Conservation (phyloP, 2,329 filamentous ascomycete genomes). For the Scorias spongiosa region DNA sequence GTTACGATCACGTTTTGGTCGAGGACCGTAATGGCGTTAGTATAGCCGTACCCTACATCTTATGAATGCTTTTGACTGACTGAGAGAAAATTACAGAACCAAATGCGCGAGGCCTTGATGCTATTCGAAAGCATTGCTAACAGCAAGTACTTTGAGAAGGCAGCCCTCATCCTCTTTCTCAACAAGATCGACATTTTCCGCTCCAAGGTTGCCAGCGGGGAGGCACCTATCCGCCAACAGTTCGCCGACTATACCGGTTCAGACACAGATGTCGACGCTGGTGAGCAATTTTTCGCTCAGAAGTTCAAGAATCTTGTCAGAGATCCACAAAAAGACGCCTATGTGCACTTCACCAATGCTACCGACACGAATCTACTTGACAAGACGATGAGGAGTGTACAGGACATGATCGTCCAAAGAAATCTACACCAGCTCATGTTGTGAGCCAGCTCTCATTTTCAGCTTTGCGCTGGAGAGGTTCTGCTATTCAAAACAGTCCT, state of each 20-base stretch:
- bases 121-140: constrained; percentile 39
- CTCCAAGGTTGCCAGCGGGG: constrained; percentile 32
- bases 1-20: constrained; percentile 89
- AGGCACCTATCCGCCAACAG: constrained; percentile 32
- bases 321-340: constrained; percentile 35
- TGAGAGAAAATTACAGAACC: constrained; percentile 25
- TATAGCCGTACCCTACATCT: constrained; percentile 8
- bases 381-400: constrained; percentile 38
- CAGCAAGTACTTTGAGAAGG: constrained; percentile 36
- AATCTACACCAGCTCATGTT: constrained; percentile 36
- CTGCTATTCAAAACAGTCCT: no score
- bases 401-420: constrained; percentile 39
- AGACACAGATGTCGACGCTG: constrained; percentile 31
- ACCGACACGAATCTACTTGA: constrained; percentile 36
- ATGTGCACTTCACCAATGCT: constrained; percentile 38
- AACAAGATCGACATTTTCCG: constrained; percentile 40
- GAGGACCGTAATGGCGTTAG: constrained; percentile 92
- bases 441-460: constrained; percentile 10
- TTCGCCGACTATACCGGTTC: constrained; percentile 35
- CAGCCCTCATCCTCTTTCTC: constrained; percentile 36
- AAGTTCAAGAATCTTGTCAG: constrained; percentile 37
- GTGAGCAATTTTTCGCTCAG: constrained; percentile 34
- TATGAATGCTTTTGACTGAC: constrained; percentile 3
- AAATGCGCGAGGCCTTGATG: constrained; percentile 41
- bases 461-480: not conserved